Base-by-base conservation (phyloP, 306 rosid species). In the Cucumis melo region DNA sequence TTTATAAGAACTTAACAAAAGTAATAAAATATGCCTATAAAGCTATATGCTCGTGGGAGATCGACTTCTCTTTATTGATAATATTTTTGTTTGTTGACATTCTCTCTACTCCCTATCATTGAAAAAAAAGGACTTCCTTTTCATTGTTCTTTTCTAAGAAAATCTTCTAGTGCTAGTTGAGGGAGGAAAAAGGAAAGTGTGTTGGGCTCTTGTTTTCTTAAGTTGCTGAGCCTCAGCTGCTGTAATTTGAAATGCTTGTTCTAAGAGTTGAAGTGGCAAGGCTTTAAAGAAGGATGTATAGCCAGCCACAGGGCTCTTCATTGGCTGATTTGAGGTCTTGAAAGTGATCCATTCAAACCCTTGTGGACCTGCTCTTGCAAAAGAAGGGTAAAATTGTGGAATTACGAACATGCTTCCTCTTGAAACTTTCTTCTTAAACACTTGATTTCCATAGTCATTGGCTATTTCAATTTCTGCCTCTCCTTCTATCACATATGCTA, bases 281-380 rank as follows among this genome's bases (percentile, higher is more conserved):
- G 72, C 83, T 23, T 76, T 19, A 24, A 80, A 38, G 2, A 74
- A 44, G 17, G 83, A 80, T 0, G 79, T 80, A 70, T 80, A 80
- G 38, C 83, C 83, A 9, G 24, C 83, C 23, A 74, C 11, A 3
- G 83, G 70, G 76, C 68, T 80, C 59, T 74, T 80, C 76, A 74
- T 54, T 5, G 83, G 78, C 68, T 80, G 76, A 3, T 54, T 59
- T 12, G 68, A 63, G 5, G 83, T 80, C 79, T 64, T 74, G 68
- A 80, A 74, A 3, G 76, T 36, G 7, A 80, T 48, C 75, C 78
- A 80, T 17, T 80, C 83, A 38, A 74, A 74, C 68, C 83, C 83
- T 16, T 74, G 12, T 48, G 14, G 44, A 0, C 83, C 79, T 3
- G 79, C 83, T 36, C 46, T 56, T 0, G 70, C 56, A 20, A 53